These are phyloP conservation scores for Blastocystis sp. DNA, from an alignment of 352 stramenopile genomes.

Conservation along the genomic window DNA sequence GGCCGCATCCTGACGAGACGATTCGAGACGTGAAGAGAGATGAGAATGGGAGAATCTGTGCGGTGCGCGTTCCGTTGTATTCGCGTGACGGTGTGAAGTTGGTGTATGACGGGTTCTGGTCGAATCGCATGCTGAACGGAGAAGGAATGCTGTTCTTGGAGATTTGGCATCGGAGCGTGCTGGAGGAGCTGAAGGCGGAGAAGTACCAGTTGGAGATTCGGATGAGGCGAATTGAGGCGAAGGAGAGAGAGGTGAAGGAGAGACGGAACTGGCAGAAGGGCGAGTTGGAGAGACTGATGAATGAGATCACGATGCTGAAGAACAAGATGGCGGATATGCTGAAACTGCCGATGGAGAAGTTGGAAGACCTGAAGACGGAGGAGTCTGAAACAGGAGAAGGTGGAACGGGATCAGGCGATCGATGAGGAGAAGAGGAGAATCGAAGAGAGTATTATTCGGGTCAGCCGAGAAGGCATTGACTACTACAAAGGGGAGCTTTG, in stretches of 20 bases:
- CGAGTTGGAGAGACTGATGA: background rate
- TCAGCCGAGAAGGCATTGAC: too few species aligned
- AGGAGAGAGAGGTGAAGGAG: background rate
- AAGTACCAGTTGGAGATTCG: background rate
- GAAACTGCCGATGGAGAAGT: too few species aligned
- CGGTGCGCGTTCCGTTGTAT: constrained; percentile 11
- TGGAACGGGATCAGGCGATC: too few species aligned
- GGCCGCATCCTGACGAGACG: constrained; percentile 19
- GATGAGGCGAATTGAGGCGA: background rate
- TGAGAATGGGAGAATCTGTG: background rate
- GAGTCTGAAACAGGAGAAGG: too few species aligned
- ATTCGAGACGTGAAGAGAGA: background rate
- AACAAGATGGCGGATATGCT: too few species aligned
- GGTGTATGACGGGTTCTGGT: constrained; percentile 36
- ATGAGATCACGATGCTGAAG: too few species aligned
- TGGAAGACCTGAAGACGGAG: too few species aligned
- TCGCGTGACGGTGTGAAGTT: background rate
- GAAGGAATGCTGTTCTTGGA: background rate
- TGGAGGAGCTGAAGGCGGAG: background rate
- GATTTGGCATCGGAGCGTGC: background rate
- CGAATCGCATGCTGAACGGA: background rate
- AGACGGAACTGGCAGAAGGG: background rate
- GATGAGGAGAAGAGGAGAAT: too few species aligned
- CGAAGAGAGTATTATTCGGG: too few species aligned
- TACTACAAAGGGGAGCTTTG: background rate